Base-by-base conservation (phyloP, 768 basidiomycete species). In the Lentinula raphanica region DNA sequence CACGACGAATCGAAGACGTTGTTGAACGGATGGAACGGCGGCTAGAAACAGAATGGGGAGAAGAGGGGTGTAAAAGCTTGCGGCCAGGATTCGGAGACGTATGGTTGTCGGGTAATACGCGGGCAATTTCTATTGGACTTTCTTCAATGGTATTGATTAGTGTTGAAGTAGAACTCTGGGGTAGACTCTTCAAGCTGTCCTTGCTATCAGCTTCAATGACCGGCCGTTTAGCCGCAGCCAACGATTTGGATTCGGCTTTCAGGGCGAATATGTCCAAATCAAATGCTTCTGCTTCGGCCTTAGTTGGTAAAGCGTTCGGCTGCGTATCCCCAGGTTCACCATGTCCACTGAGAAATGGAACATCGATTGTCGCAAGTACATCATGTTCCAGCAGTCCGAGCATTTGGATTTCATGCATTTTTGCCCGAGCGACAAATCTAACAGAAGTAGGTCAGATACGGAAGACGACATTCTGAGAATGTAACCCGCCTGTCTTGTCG, bases 391-490 rank as follows among this genome's bases (percentile, higher is more conserved):
- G 76, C 8, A 96, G 75, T 5, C 95, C 95, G 1, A 97, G 81
- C 90, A 92, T 95, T 66, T 97, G 90, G 38, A 97, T 93, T 67
- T 95, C 92, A 65, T 94, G 92, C 93, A 97, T 96, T 73, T 92
- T 92, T n/a, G 91, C 94, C 29, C 96, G 85, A 5, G 93, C 88
- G 25, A 98, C 78, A 68, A 98, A 98, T 60, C 96, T 94, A 63
- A 63, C n/a, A 39, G 29, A 50, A 44, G 17, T 17, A 46, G 12
- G n/a, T 17, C 25, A 29, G 48, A 29, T 17, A 19, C n/a, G n/a
- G n/a, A n/a, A n/a, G n/a, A n/a, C n/a, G n/a, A n/a, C n/a, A n/a
- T n/a, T n/a, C n/a, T 23, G n/a, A 42, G 48, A 27, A 35, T 8
- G 2, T n/a, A 42, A 64, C 70, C 44, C 58, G 90, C 90, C 92